Base-by-base conservation (phyloP, 2,329 filamentous ascomycete species). In the Arachnopeziza araneosa region DNA sequence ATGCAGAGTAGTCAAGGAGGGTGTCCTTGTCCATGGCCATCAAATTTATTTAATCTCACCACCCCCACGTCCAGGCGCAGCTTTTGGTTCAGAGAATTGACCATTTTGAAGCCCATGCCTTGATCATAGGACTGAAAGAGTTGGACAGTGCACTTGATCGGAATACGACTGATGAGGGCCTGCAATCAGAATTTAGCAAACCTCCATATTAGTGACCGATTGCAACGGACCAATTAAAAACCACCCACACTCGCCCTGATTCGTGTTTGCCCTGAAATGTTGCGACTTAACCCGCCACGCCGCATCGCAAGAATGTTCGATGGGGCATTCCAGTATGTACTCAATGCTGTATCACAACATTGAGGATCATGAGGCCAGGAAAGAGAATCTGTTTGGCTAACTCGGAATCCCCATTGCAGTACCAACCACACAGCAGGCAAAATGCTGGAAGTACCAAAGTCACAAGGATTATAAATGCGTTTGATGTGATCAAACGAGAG, bases 241-340 rank as follows among this genome's bases (percentile, higher is more conserved):
- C 48, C 51, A 52, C 26, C n/a, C 50, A 32, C 30, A 50, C 51
- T 52, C 49, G 48, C 48, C 44, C 44, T 58, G 58, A 23, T 58
- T 56, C 30, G 50, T 69, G 67, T 67, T 69, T 69, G 67, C 5
- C 63, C 61, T 55, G 50, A 49, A 60, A 56, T n/a, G 49, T 58
- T 57, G 53, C 48, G 52, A 60, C 62, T 60, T 62, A 54, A 24
- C 56, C 57, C 63, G 61, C 63, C 61, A 66, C 60, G 49, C 58
- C 61, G 64, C 62, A 65, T 63, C 60, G 61, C 55, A 60, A 54
- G 30, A 57, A 55, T 57, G 50, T 60, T 48, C 22, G 17, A 58
- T 56, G 52, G 49, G n/a, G 54, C 56, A 58, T 17, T 55, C 44
- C 21, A 59, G 51, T 36, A 58, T 49, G 57, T 57, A 23, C 48